Conservation (phyloP, 1,139 yeast genomes). For the Spathaspora sp. region DNA sequence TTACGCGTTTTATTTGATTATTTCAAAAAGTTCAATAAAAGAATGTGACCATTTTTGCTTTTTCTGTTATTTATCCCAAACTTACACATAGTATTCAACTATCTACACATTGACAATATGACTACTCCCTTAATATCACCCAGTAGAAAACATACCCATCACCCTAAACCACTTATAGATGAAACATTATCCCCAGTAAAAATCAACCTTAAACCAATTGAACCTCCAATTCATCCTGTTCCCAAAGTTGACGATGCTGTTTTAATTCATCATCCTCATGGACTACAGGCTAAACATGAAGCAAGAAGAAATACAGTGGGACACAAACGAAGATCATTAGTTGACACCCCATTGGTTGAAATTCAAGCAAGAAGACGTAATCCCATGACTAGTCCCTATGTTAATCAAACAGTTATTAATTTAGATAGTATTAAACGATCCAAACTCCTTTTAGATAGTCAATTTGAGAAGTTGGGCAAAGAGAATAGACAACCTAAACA, state of each 20-base stretch:
- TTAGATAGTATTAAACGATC: conserved; percentile 19
- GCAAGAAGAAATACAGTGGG: conserved; percentile 31
- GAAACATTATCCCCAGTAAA: conserved; percentile 12
- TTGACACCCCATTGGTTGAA: conserved; percentile 16
- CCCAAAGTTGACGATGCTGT: conserved; percentile 9
- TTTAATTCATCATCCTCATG: conserved; percentile 46
- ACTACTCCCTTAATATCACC: neutral
- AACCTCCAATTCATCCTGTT: neutral
- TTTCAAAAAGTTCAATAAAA: neutral
- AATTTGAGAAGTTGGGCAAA: conserved; percentile 18
- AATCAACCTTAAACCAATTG: conserved; percentile 5
- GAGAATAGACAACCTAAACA: conserved; percentile 16
- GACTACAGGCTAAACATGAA: conserved; percentile 38
- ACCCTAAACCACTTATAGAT: conserved; percentile 9
- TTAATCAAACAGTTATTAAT: conserved; percentile 10
- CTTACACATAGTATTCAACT: neutral
- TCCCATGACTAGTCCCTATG: conserved; percentile 28
- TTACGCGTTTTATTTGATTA: too few relatives aligned
- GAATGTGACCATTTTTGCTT: neutral
- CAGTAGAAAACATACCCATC: neutral
- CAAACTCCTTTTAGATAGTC: conserved; percentile 17
- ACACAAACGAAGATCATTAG: conserved; percentile 13
- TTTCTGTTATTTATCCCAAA: neutral
- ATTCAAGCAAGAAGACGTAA: conserved; percentile 14
- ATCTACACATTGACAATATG: neutral